Conservation (phyloP, 306 rosid species). For the Trifolium fragiferum region DNA sequence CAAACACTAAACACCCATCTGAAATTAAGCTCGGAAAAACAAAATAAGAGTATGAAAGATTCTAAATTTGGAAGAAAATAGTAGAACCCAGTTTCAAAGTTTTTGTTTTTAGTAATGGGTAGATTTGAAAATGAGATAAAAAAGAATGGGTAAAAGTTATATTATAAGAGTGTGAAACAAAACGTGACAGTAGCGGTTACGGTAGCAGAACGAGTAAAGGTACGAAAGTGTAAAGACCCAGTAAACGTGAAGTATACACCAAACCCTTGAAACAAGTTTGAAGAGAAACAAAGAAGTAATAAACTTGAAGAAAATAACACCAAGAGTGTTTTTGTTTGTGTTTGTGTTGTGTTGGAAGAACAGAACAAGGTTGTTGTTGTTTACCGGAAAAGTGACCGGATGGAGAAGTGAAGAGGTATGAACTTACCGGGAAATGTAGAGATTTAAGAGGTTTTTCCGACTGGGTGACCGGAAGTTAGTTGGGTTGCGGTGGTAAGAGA, state of each 20-base stretch:
- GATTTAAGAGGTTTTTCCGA: background rate
- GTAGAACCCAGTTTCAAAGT: background rate
- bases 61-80: conserved; percentile 11
- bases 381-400: conserved; percentile 10
- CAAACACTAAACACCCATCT: conserved; percentile 55
- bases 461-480: conserved; percentile 18
- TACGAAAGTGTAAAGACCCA: background rate
- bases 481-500: conserved; percentile 24
- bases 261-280: too few relatives aligned
- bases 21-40: conserved; percentile 38
- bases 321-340: too few relatives aligned
- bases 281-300: background rate
- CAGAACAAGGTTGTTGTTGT: background rate
- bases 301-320: conserved; percentile 1
- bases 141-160: conserved; percentile 23
- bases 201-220: conserved; percentile 28
- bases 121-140: background rate
- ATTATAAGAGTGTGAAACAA: background rate
- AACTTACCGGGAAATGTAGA: background rate
- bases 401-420: background rate
- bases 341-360: background rate
- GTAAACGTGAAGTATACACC: conserved; percentile 24
- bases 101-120: background rate
- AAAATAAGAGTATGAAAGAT: background rate
- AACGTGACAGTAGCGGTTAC: background rate